These are phyloP conservation scores for Termitomyces sp. DNA, from an alignment of 768 basidiomycete genomes.

Conservation along the genomic window DNA sequence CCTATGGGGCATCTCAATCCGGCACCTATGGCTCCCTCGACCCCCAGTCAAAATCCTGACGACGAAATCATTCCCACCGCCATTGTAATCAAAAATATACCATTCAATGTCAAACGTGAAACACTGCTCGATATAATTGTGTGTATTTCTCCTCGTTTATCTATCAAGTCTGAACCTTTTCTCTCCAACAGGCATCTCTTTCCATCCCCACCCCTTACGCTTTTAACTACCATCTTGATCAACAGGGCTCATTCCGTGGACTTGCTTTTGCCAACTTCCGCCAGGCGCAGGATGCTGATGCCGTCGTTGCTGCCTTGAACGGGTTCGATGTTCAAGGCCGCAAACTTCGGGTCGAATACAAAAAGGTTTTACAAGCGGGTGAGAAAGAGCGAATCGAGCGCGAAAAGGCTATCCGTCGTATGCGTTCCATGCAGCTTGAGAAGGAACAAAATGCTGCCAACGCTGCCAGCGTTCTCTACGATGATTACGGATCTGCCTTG, in stretches of 20 bases:
- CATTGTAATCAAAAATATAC: constrained; percentile 99
- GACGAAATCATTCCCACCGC: constrained; percentile 98
- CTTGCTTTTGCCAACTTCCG: constrained; percentile 98
- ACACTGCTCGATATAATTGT: constrained; percentile 96
- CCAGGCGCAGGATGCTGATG: constrained; percentile 85
- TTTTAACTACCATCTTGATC: constrained; percentile 99
- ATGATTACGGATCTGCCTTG: constrained; percentile 68
- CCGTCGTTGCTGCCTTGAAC: constrained; percentile 92
- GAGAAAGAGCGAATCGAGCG: constrained; percentile 99
- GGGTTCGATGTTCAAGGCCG: constrained; percentile 96
- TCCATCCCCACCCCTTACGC: constrained; percentile 96
- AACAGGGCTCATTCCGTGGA: constrained; percentile 93
- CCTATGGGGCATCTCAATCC: constrained; percentile 47
- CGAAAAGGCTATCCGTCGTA: constrained; percentile 96
- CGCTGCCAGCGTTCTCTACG: constrained; percentile 48
- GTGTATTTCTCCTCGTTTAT: constrained; percentile 27
- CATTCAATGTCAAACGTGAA: constrained; percentile 97
- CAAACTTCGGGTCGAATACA: constrained; percentile 97
- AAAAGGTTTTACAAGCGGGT: constrained; percentile 98
- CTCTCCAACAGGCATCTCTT: constrained; percentile 64
- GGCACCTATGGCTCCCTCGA: constrained; percentile 41
- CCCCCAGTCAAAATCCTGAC: constrained; percentile 51
- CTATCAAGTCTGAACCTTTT: constrained; percentile 4
- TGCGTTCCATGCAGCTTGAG: constrained; percentile 96
- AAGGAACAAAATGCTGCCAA: constrained; percentile 55